Conservation (phyloP, 257 asterid species). For the Fraxinus anomala region DNA sequence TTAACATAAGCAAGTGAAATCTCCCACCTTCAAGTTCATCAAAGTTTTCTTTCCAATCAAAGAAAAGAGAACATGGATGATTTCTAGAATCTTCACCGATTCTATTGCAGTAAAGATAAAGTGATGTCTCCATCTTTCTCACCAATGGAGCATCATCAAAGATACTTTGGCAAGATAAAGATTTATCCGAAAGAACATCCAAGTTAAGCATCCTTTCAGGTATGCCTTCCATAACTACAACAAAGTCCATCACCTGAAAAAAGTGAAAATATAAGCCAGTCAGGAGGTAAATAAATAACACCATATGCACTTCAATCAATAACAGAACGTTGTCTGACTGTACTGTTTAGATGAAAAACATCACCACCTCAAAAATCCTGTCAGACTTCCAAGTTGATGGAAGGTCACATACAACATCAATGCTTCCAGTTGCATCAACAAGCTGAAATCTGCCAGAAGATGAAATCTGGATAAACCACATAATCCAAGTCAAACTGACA, state of each 20-base stretch:
- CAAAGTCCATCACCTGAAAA: conserved; percentile 62
- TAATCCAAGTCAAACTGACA: conserved; percentile 22
- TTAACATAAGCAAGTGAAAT: conserved; percentile 66
- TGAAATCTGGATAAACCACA: conserved; percentile 58
- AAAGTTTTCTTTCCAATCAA: conserved; percentile 35
- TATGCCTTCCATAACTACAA: conserved; percentile 60
- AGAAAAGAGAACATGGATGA: conserved; percentile 36
- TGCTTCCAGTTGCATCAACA: conserved; percentile 85
- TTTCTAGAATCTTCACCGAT: conserved; percentile 39
- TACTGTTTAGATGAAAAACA: conserved; percentile 20
- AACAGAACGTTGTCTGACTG: background rate
- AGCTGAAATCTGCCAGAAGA: conserved; percentile 87
- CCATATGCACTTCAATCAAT: conserved; percentile 5
- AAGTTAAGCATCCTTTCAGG: conserved; percentile 43
- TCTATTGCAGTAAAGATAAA: conserved; percentile 46
- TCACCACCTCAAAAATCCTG: conserved; percentile 67
- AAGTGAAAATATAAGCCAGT: conserved; percentile 13
- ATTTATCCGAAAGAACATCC: conserved; percentile 41
- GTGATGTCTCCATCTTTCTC: conserved; percentile 43
- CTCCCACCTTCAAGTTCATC: conserved; percentile 58
- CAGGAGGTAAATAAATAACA: background rate
- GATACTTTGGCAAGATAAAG: conserved; percentile 68
- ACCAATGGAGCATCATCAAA: conserved; percentile 40
- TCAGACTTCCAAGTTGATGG: conserved; percentile 53
- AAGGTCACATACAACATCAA: conserved; percentile 64